Evolutionary conservation across 768 basidiomycete species (phyloP), one percentile per base, ranked within the genome.

Genomic region (Kwoniella shandongensis): DNA sequence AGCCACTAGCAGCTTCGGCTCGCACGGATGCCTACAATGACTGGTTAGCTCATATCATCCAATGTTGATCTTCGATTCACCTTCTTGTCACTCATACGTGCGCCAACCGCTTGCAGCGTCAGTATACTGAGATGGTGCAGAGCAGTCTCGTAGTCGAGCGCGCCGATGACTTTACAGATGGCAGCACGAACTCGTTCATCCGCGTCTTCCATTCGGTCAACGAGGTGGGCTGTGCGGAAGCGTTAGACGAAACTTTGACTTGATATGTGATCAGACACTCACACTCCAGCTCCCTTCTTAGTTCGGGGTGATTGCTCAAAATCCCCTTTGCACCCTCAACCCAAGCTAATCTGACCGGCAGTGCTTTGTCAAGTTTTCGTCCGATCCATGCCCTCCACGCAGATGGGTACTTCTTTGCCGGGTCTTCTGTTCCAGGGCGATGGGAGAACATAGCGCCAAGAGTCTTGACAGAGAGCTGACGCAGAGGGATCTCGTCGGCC

Each of bases 171-270:
- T 67, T 83, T 85, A 80, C 91, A 94, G 0, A 85, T 85, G 0
- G 90, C 86, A 5, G 88, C 84, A 26, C 96, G 84, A 39, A 99
- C 86, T 69, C 86, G 89, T 57, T 97, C 96, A 62, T 98, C 96
- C 0, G 89, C 86, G 74, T 99, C 96, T 0, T 83, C 66, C 4
- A 94, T 77, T 67, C 93, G 93, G 13, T 77, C 70, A 22, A 76
- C 70, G 29, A 93, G 77, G 32, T 83, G 79, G 18, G 61, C 73
- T 73, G 41, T 17, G 40, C 22, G 23, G 12, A 30, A 8, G 22
- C 4, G 11, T 56, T 4, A 32, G 48, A 42, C 39, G 25, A 5
- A 15, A 3, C 25, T 23, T 12, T 10, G 22, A 29, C 3, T 11
- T n/a, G 42, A 45, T 40, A 26, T 22, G 8, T 1, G 22, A 48